Conservation (phyloP, 1,139 yeast genomes). For the Sugiyamaella pinicola region DNA sequence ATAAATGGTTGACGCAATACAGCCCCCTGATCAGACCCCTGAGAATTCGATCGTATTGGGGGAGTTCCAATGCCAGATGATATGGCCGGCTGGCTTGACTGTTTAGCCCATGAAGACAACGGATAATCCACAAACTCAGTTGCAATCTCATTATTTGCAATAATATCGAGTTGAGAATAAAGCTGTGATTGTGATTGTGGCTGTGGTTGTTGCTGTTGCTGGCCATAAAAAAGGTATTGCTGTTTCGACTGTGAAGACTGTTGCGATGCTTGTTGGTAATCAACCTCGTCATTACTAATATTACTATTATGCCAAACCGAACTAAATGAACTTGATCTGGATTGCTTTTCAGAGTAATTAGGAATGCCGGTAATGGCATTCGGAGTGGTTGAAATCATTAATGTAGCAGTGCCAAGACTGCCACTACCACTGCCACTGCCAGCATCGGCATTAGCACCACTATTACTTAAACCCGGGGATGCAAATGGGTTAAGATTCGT, state of each 20-base stretch:
- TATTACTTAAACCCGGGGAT: constrained; percentile 27
- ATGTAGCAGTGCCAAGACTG: constrained; percentile 10
- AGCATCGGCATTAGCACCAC: constrained; percentile 20
- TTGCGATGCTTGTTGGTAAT: constrained; percentile 1
- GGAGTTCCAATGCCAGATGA: constrained; percentile 23
- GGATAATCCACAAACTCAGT: constrained; percentile 15
- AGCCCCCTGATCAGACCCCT: constrained; percentile 21
- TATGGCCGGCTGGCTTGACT: constrained; percentile 6
- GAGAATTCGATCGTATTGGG: constrained; percentile 22
- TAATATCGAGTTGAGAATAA: background rate
- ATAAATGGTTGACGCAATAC: constrained; percentile 8
- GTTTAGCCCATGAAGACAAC: constrained; percentile 5
- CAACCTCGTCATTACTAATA: constrained; percentile 6
- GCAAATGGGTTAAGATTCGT: constrained; percentile 26
- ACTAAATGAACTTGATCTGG: constrained; percentile 32
- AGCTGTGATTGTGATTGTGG: background rate
- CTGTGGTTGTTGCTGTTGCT: constrained; percentile 9
- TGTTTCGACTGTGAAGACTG: constrained; percentile 1
- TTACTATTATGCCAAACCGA: constrained; percentile 28
- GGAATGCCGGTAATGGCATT: background rate
- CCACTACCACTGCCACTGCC: constrained; percentile 6
- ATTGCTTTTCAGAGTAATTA: constrained; percentile 22
- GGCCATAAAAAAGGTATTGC: constrained; percentile 9
- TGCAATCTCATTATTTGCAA: constrained; percentile 11
- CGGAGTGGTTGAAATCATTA: background rate